Conservation (phyloP, 176 grass and related monocot species). For the Triticum timopheevii region DNA sequence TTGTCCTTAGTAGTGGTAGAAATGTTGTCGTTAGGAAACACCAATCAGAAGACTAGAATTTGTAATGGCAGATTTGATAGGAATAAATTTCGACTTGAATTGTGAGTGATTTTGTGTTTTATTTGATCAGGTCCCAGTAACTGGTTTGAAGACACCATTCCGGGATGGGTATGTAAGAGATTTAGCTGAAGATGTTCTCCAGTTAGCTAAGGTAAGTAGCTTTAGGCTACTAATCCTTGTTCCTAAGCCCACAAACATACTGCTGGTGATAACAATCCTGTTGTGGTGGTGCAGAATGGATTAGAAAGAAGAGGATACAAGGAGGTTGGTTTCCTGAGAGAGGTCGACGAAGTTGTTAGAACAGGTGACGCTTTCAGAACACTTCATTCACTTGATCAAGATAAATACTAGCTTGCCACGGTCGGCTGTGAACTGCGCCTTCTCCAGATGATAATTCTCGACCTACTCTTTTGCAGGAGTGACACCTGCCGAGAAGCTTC, state of each 20-base stretch:
- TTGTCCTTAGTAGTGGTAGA: neutral
- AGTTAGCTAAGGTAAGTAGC: constrained; percentile 69
- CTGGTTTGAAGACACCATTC: constrained; percentile 92
- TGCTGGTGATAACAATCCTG: constrained; percentile 2
- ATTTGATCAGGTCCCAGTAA: constrained; percentile 71
- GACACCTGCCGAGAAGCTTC: constrained; percentile 87
- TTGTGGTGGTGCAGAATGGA: constrained; percentile 66
- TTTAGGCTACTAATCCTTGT: neutral
- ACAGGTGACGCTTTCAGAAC: constrained; percentile 45
- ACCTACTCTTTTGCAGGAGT: constrained; percentile 49
- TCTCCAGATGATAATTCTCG: neutral
- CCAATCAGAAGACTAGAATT: neutral
- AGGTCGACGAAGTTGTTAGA: constrained; percentile 70
- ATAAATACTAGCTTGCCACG: neutral
- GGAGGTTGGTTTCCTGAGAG: constrained; percentile 88
- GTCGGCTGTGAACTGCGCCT: neutral
- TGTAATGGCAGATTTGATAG: neutral
- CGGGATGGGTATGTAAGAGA: constrained; percentile 80
- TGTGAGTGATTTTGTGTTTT: neutral
- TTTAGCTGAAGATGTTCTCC: constrained; percentile 88
- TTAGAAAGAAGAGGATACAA: constrained; percentile 98
- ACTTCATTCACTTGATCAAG: neutral
- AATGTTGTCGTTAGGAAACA: neutral
- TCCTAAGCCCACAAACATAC: neutral
- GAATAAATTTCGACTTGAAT: neutral